These are phyloP conservation scores for Heritiera fomes DNA, from an alignment of 345 rosid genomes.

Conservation along the genomic window DNA sequence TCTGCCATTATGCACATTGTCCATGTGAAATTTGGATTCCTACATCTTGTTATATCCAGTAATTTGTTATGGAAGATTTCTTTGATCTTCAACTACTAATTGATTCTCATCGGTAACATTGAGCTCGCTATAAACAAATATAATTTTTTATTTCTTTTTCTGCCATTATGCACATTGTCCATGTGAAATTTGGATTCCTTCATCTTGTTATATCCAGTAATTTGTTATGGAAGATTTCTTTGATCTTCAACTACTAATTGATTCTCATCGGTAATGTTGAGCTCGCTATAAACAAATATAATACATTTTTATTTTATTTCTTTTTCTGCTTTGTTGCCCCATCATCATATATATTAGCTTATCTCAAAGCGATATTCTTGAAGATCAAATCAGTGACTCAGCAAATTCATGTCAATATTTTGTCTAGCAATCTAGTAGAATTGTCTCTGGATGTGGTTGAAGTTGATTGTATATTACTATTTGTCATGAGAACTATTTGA, in stretches of 20 bases:
- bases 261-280: neutral
- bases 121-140: neutral
- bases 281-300: neutral
- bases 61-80: slow-evolving; percentile 9
- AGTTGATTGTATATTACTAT: neutral
- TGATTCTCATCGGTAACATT: neutral
- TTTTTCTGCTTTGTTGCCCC: no score
- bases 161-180: neutral
- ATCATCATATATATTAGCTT: neutral
- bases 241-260: slow-evolving; percentile 12
- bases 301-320: neutral
- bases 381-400: neutral
- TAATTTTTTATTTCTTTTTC: neutral
- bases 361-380: neutral
- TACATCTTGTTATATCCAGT: neutral
- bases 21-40: neutral
- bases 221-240: slow-evolving; percentile 13
- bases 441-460: neutral
- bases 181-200: neutral
- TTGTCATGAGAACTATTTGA: neutral
- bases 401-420: neutral
- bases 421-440: slow-evolving; percentile 4
- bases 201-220: neutral
- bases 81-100: slow-evolving; percentile 16
- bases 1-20: neutral